Evolutionary conservation across 2,329 filamentous ascomycete genomes (phyloP).

Genomic region (Fusarium penzigii): DNA sequence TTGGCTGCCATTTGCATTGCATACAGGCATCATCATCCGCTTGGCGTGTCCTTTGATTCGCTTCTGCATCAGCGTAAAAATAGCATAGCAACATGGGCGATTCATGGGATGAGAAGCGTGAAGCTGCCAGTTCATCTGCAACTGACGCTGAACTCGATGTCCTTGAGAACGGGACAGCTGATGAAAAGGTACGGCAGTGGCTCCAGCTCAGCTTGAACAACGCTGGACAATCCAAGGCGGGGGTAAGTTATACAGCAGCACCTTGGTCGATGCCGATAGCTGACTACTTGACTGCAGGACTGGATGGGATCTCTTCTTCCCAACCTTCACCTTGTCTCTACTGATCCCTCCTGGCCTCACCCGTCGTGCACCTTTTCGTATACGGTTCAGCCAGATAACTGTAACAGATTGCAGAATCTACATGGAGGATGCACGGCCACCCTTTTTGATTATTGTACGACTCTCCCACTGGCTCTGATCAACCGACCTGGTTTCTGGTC

Average conservation of each 20-base stretch:
- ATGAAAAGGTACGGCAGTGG: conserved; percentile 36
- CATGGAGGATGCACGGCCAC: conserved; percentile 66
- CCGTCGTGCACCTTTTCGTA: conserved; percentile 47
- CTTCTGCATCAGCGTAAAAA: not conserved
- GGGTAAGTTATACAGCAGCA: conserved; percentile 27
- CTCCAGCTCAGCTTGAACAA: conserved; percentile 31
- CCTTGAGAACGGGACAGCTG: conserved; percentile 24
- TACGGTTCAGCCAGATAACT: conserved; percentile 51
- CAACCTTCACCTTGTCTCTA: conserved; percentile 39
- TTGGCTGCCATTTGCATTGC: no score
- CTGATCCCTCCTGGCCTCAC: conserved; percentile 37
- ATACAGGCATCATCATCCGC: no score
- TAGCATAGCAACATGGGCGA: conserved; percentile 4
- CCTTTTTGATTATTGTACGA: conserved; percentile 68
- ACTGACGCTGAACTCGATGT: not conserved
- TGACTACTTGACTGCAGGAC: conserved; percentile 36
- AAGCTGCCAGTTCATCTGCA: not conserved
- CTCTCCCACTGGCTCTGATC: conserved; percentile 56
- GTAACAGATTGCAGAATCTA: conserved; percentile 55
- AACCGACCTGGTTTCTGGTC: conserved; percentile 62
- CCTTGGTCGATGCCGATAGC: not conserved
- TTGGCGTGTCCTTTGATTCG: not conserved
- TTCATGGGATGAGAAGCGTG: conserved; percentile 8
- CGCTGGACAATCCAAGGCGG: conserved; percentile 30
- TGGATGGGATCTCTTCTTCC: conserved; percentile 47